These are phyloP conservation scores for Ophiocordyceps camponoti-saundersi DNA, from an alignment of 2,329 filamentous ascomycete genomes.

Conservation along the genomic window DNA sequence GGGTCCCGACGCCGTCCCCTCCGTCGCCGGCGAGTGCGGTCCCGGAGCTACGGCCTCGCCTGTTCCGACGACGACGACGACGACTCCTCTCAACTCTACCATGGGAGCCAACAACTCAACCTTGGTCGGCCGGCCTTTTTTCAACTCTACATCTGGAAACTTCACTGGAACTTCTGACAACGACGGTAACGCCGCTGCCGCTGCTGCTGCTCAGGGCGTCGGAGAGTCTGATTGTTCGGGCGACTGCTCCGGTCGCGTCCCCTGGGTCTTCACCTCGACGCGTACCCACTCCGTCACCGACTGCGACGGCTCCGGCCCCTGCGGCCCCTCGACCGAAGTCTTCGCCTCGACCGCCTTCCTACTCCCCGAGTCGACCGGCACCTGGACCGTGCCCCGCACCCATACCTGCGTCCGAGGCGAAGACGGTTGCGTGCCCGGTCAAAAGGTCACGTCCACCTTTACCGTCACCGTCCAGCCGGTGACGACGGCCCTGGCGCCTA, in stretches of 20 bases:
- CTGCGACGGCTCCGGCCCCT: slow-evolving; percentile 29
- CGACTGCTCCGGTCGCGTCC: slow-evolving; percentile 8
- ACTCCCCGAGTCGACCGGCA: slow-evolving; percentile 9
- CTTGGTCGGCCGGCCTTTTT: background rate
- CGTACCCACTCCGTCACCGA: slow-evolving; percentile 38
- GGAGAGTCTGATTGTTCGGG: no score
- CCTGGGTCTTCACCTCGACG: slow-evolving; percentile 29
- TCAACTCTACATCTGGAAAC: background rate
- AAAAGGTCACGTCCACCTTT: slow-evolving; percentile 7
- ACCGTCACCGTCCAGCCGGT: slow-evolving; percentile 11
- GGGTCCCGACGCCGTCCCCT: slow-evolving; percentile 20
- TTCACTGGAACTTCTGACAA: no score
- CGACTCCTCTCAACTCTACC: slow-evolving; percentile 3
- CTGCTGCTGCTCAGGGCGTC: background rate
- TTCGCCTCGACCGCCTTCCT: slow-evolving; percentile 7
- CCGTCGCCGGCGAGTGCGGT: slow-evolving; percentile 13
- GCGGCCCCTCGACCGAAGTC: slow-evolving; percentile 9
- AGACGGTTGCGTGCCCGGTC: slow-evolving; percentile 10
- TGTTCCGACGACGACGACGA: background rate
- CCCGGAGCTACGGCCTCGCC: slow-evolving; percentile 2
- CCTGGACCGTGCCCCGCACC: slow-evolving; percentile 12
- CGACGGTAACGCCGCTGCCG: no score
- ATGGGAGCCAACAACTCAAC: background rate
- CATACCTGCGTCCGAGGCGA: slow-evolving; percentile 11
- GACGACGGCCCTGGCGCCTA: slow-evolving; percentile 8